Evolutionary conservation across 306 rosid genomes (phyloP), one percentile per base, ranked within the genome.

Genomic region (Cucurbita moschata): DNA sequence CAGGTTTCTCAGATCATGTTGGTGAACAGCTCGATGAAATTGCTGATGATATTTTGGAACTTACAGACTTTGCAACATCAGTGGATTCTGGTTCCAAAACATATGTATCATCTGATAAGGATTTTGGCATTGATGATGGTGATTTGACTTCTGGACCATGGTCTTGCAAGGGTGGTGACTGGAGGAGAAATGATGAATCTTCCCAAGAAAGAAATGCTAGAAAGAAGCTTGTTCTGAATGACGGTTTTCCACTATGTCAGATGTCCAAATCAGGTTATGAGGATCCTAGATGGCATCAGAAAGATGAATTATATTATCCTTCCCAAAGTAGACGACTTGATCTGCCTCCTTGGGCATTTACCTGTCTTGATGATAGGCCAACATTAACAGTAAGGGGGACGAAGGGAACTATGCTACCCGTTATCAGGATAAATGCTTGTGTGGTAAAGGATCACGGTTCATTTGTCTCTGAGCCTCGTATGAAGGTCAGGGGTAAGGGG

Each of bases 161-260:
- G 99, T 77, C 97, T 60, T 95, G 99, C 90, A 95, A 89, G 81
- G 99, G 99, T 78, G 99, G 99, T 44, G 99, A 95, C 82, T 95
- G 99, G 97, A 89, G 81, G 85, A 89, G 97, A 83, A 91, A 85
- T 47, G 99, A 95, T 35, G 99, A 95, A 71, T 76, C 84, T 70
- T 56, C 81, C 57, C 96, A 79, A 79, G 97, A 89, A 77, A 84
- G 84, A 87, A 81, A 75, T 78, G 81, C 86, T 59, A 84, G 91
- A 76, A 91, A 85, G 89, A 95, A 88, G 86, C 75, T 88, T 82
- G 97, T 95, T 69, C 81, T 95, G 44, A 95, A 91, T 76, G 86
- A 88, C 79, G 92, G 97, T 55, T 89, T 86, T 75, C 88, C 89
- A n/a, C 77, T 91, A 75, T 91, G 96, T 77, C 91, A 78, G 82